Percentiles rank a stretch among this genome's conserved stretches.
These are phyloP conservation scores for Murraya paniculata DNA, from an alignment of 345 rosid species.

Conservation along the genomic window DNA sequence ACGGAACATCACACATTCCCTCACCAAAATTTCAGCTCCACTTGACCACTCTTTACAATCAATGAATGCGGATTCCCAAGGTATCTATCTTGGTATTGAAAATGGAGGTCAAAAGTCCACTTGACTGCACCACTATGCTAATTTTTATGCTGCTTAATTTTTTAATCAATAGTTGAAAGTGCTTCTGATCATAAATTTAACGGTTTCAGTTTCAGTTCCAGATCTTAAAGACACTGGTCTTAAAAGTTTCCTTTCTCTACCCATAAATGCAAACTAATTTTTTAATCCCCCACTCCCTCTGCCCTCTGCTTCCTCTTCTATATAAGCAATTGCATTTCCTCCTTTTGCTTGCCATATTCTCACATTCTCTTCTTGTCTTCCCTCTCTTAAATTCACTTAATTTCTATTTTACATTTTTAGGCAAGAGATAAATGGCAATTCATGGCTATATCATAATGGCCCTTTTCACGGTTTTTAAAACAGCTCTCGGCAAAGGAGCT, in stretches of 20 bases:
- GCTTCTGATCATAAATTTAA: neutral
- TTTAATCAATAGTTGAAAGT: neutral
- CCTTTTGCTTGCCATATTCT: constrained; percentile 13
- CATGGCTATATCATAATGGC: constrained; percentile 22
- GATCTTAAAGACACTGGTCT: constrained; percentile 17
- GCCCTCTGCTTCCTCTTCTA: constrained; percentile 19
- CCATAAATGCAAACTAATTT: neutral
- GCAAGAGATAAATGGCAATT: constrained; percentile 22
- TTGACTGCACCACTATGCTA: constrained; percentile 5
- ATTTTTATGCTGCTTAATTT: neutral
- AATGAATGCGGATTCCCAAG: constrained; percentile 1
- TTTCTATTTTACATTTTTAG: neutral
- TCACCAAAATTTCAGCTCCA: constrained; percentile 12
- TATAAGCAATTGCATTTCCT: constrained; percentile 22
- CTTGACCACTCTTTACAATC: neutral
- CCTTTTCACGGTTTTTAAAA: constrained; percentile 12
- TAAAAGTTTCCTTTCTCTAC: neutral
- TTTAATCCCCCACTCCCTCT: constrained; percentile 5
- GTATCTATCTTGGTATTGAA: constrained; percentile 12
- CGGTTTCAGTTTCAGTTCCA: constrained; percentile 26
- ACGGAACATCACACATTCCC: constrained; percentile 8
- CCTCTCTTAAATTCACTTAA: neutral
- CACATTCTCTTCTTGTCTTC: neutral
- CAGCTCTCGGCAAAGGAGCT: constrained; percentile 13
- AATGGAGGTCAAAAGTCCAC: constrained; percentile 17